Percentiles rank a stretch among this genome's conserved stretches.
These are phyloP conservation scores for Raphanus raphanistrum DNA, from an alignment of 345 rosid species.

Conservation along the genomic window DNA sequence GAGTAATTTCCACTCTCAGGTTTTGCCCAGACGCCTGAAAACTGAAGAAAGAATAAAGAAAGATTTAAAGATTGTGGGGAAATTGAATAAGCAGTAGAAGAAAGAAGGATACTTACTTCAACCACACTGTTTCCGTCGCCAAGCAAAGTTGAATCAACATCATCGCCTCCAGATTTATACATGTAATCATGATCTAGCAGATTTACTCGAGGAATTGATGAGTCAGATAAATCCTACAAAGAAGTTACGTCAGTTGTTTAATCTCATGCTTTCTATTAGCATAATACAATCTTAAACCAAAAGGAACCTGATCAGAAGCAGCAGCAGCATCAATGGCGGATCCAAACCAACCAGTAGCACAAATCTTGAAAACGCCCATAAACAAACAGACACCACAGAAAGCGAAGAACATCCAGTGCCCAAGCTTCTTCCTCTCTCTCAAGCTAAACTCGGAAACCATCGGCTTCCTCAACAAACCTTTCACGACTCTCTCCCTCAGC, in stretches of 20 bases:
- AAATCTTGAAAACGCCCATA: slow-evolving; percentile 82
- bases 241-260: not conserved
- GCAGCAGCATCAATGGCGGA: slow-evolving; percentile 69
- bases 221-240: slow-evolving; percentile 47
- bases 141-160: slow-evolving; percentile 49
- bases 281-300: no score
- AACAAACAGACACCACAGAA: slow-evolving; percentile 86
- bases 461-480: slow-evolving; percentile 50
- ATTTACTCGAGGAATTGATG: slow-evolving; percentile 39
- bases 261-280: no score
- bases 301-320: slow-evolving; percentile 48
- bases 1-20: slow-evolving; percentile 78
- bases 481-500: slow-evolving; percentile 54
- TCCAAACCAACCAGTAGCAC: slow-evolving; percentile 90
- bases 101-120: slow-evolving; percentile 54
- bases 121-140: slow-evolving; percentile 32
- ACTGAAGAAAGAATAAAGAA: slow-evolving; percentile 47
- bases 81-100: not conserved
- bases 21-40: slow-evolving; percentile 79
- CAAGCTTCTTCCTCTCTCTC: slow-evolving; percentile 71
- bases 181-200: slow-evolving; percentile 41
- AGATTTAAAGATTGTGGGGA: not conserved
- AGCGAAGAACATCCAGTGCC: slow-evolving; percentile 80
- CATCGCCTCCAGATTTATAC: slow-evolving; percentile 30
- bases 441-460: slow-evolving; percentile 62